A percentile compares a stretch with the other conserved stretches of the same genome.
These are phyloP conservation scores for Rhodotorula sp. DNA, from an alignment of 1,284 basidiomycete genomes.

Conservation along the genomic window DNA sequence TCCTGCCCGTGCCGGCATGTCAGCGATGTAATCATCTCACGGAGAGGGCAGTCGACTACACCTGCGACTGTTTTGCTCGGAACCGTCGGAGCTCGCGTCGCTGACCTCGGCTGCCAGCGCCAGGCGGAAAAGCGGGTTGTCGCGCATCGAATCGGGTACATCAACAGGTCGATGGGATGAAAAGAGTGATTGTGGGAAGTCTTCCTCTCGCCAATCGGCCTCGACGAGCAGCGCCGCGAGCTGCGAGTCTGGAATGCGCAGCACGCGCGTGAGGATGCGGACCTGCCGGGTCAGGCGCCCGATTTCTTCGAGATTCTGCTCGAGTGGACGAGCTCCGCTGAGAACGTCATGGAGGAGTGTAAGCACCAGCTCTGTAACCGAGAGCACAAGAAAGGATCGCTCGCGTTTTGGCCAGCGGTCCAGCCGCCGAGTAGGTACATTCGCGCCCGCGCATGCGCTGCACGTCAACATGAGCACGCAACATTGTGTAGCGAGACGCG, in stretches of 20 bases:
- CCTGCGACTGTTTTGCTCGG: background rate
- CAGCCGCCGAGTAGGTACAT: constrained; percentile 7
- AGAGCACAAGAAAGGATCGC: too few species aligned
- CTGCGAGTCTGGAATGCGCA: background rate
- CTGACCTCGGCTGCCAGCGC: background rate
- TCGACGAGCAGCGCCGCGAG: background rate
- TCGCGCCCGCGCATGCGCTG: background rate
- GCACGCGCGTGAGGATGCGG: background rate
- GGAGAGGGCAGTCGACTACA: too few species aligned
- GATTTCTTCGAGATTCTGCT: constrained; percentile 1
- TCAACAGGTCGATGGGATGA: constrained; percentile 3
- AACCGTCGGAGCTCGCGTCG: background rate
- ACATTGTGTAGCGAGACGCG: background rate
- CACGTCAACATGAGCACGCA: background rate
- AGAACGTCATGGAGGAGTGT: background rate
- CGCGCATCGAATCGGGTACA: too few species aligned
- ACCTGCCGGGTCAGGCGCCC: background rate
- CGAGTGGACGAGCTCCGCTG: background rate
- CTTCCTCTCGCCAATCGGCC: background rate
- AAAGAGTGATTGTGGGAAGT: background rate
- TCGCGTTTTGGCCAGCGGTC: background rate
- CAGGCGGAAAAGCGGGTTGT: background rate
- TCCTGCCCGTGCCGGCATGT: too few species aligned
- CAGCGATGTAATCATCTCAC: too few species aligned
- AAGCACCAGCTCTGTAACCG: too few species aligned